Percentiles rank a stretch among this genome's conserved stretches.
phyloP scores from a whole-genome alignment of 2,329 filamentous ascomycete species.

The Tolypocladium tropicale region DNA sequence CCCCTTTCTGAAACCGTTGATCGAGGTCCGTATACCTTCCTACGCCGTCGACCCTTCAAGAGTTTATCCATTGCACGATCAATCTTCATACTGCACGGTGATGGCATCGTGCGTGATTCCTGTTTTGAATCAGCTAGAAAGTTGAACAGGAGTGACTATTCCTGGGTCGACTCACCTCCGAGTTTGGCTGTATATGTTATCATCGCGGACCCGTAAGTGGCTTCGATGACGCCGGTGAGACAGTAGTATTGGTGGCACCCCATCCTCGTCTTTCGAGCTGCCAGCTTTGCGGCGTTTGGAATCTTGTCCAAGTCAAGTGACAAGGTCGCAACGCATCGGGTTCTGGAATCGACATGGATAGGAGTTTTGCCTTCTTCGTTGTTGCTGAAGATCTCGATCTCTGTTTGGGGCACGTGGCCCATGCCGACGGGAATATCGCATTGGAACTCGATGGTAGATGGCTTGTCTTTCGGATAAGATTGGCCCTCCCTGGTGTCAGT shows the following conservation, averaged over 20 bases:
- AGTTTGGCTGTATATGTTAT: slow-evolving; percentile 26
- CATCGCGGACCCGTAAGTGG: slow-evolving; percentile 26
- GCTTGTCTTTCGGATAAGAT: slow-evolving; percentile 25
- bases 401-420: slow-evolving; percentile 23
- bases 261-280: slow-evolving; percentile 20
- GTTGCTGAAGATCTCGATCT: slow-evolving; percentile 26
- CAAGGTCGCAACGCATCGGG: slow-evolving; percentile 21
- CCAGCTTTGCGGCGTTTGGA: slow-evolving; percentile 17
- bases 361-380: slow-evolving; percentile 20
- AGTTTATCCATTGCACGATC: too few relatives aligned
- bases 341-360: slow-evolving; percentile 17
- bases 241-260: slow-evolving; percentile 26
- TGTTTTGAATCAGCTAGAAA: slow-evolving; percentile 4
- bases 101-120: slow-evolving; percentile 26
- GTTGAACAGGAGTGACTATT: not conserved
- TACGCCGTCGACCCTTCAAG: too few relatives aligned
- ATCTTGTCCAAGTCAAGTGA: slow-evolving; percentile 25
- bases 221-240: slow-evolving; percentile 24
- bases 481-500: slow-evolving; percentile 17
- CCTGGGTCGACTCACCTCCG: slow-evolving; percentile 17
- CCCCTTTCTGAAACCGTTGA: not conserved
- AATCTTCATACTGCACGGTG: slow-evolving; percentile 22
- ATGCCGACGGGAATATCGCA: slow-evolving; percentile 25
- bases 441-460: slow-evolving; percentile 25
- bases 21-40: too few relatives aligned